A percentile compares a stretch with the other conserved stretches of the same genome.
phyloP scores from a whole-genome alignment of 352 stramenopile species.

The Globisporangium splendens region DNA sequence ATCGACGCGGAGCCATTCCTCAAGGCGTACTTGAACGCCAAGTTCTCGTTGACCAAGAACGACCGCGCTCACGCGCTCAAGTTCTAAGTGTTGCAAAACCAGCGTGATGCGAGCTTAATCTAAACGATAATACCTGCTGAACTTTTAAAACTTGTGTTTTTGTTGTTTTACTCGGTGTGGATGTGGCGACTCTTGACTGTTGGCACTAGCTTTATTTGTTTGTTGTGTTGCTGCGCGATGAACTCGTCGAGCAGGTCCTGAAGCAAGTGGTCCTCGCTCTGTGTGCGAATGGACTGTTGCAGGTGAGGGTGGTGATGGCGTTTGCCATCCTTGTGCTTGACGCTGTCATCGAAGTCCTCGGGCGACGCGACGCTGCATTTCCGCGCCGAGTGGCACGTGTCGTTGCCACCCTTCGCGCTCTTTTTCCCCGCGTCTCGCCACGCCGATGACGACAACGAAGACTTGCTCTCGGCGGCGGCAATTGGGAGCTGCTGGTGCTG shows the following conservation, averaged over 20 bases:
- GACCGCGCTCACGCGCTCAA: conserved; percentile 98
- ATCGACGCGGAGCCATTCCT: conserved; percentile 90
- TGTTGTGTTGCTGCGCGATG: conserved; percentile 19
- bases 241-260: conserved; percentile 79
- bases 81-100: conserved; percentile 89
- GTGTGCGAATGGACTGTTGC: not conserved
- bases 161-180: no score
- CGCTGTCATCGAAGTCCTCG: conserved; percentile 27
- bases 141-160: conserved; percentile 19
- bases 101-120: conserved; percentile 19
- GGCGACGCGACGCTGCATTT: conserved; percentile 28
- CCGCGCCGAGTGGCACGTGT: conserved; percentile 21
- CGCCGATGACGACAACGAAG: not conserved
- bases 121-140: conserved; percentile 51
- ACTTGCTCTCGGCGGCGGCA: not conserved
- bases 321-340: conserved; percentile 19
- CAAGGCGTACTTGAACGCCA: conserved; percentile 98
- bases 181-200: no score
- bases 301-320: not conserved
- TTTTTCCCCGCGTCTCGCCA: conserved; percentile 1
- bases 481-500: not conserved
- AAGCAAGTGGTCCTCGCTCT: conserved; percentile 41
- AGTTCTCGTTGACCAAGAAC: conserved; percentile 97
- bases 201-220: no score
- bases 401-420: no score